These are phyloP conservation scores for Aspergillus pseudotamarii DNA, from an alignment of 2,329 filamentous ascomycete genomes.

Conservation along the genomic window DNA sequence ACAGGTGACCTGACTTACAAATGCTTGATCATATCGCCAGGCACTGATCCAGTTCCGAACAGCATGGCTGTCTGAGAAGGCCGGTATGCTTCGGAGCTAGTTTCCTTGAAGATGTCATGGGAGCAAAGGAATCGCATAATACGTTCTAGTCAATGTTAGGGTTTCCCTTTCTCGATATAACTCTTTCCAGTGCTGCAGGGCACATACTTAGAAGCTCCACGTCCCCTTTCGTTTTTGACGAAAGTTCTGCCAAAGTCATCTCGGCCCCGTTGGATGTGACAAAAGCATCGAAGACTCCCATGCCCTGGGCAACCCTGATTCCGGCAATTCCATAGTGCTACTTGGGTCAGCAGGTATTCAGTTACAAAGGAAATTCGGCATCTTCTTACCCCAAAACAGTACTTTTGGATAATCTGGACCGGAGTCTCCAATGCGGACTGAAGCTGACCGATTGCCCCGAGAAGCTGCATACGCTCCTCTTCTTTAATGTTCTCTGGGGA, in stretches of 20 bases:
- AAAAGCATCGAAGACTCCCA: slow-evolving; percentile 28
- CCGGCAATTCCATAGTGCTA: slow-evolving; percentile 13
- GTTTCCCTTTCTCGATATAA: background rate
- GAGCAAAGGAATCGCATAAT: slow-evolving; percentile 23
- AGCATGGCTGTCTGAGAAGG: slow-evolving; percentile 16
- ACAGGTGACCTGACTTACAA: slow-evolving; percentile 18
- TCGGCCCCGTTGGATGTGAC: background rate
- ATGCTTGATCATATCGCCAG: slow-evolving; percentile 20
- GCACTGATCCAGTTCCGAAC: slow-evolving; percentile 11
- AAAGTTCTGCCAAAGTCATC: slow-evolving; percentile 19
- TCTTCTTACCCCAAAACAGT: slow-evolving; percentile 9
- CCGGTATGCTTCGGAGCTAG: slow-evolving; percentile 11
- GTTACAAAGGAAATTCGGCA: too few species aligned
- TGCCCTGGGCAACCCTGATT: slow-evolving; percentile 21
- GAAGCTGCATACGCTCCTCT: slow-evolving; percentile 17
- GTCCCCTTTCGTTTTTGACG: slow-evolving; percentile 16
- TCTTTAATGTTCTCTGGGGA: slow-evolving; percentile 18
- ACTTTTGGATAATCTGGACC: slow-evolving; percentile 5
- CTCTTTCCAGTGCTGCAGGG: background rate
- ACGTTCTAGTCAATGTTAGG: slow-evolving; percentile 17
- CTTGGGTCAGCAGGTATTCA: background rate
- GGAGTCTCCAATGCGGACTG: slow-evolving; percentile 16
- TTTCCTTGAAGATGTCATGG: slow-evolving; percentile 18
- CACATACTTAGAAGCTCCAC: slow-evolving; percentile 17
- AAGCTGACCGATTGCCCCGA: slow-evolving; percentile 13